A percentile compares a stretch with the other conserved stretches of the same genome.
These are phyloP conservation scores for Thoreauomyces humboldtii DNA, from an alignment of 192 early-diverging fungal genomes.

Conservation along the genomic window DNA sequence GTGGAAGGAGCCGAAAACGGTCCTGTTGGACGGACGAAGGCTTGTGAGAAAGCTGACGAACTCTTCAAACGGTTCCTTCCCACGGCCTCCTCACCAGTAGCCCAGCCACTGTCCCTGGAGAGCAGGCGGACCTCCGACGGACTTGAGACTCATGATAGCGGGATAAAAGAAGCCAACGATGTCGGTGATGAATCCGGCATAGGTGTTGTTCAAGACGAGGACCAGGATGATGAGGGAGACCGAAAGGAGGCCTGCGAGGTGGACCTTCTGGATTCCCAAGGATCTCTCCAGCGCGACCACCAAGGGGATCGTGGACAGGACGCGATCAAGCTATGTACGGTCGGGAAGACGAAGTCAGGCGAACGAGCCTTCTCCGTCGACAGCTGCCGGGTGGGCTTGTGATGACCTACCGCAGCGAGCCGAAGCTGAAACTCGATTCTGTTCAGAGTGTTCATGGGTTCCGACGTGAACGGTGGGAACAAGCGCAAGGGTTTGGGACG, in stretches of 20 bases:
- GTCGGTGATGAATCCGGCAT: slow-evolving; percentile 19
- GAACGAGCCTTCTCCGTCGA: too few relatives aligned
- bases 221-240: background rate
- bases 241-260: background rate
- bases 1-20: slow-evolving; percentile 16
- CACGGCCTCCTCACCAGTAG: slow-evolving; percentile 5
- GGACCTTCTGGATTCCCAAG: slow-evolving; percentile 8
- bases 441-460: too few relatives aligned
- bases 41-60: too few relatives aligned
- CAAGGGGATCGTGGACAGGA: slow-evolving; percentile 2
- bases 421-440: too few relatives aligned
- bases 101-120: slow-evolving; percentile 17
- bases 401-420: too few relatives aligned
- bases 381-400: too few relatives aligned
- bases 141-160: slow-evolving; percentile 8
- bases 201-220: slow-evolving; percentile 20
- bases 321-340: slow-evolving; percentile 16
- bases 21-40: background rate
- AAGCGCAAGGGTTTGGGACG: too few relatives aligned
- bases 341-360: too few relatives aligned
- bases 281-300: background rate
- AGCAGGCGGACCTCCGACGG: slow-evolving; percentile 8
- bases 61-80: too few relatives aligned
- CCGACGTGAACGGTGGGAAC: too few relatives aligned
- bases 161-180: slow-evolving; percentile 18